Conservation (phyloP, 129 eudicot species). For the Chrysanthemum lavandulifolium region DNA sequence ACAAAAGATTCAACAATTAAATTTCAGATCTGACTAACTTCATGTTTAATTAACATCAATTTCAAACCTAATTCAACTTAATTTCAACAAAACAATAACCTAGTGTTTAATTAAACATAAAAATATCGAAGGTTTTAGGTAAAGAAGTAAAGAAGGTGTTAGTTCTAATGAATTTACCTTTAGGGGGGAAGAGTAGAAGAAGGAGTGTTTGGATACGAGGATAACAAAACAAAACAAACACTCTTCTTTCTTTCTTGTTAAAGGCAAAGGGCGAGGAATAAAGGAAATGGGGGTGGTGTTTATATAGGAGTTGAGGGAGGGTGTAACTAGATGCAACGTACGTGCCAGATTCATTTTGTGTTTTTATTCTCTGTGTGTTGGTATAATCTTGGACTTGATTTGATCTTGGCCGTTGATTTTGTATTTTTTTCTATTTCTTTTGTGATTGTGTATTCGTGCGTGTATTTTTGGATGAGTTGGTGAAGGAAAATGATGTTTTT, state of each 20-base stretch:
- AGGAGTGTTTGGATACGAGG: neutral
- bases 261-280: conserved; percentile 31
- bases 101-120: no score
- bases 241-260: conserved; percentile 28
- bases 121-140: no score
- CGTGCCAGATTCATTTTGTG: conserved; percentile 35
- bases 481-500: conserved; percentile 14
- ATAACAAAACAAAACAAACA: neutral
- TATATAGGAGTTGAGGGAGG: conserved; percentile 19
- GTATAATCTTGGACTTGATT: conserved; percentile 13
- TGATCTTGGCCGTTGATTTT: conserved; percentile 23
- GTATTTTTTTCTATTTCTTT: neutral
- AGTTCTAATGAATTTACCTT: conserved; percentile 23
- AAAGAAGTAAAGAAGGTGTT: no score
- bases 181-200: conserved; percentile 18
- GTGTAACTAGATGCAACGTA: conserved; percentile 5
- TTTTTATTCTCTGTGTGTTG: conserved; percentile 14
- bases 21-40: conserved; percentile 23
- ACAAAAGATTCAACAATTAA: neutral
- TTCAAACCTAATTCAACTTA: conserved; percentile 14
- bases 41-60: neutral
- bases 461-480: conserved; percentile 20
- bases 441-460: neutral
- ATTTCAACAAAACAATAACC: no score
- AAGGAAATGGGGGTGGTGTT: conserved; percentile 5